A percentile compares a stretch with the other conserved stretches of the same genome.
Evolutionary conservation across 2,329 filamentous ascomycete species (phyloP).

Genomic region (Trichophyton benhamiae): DNA sequence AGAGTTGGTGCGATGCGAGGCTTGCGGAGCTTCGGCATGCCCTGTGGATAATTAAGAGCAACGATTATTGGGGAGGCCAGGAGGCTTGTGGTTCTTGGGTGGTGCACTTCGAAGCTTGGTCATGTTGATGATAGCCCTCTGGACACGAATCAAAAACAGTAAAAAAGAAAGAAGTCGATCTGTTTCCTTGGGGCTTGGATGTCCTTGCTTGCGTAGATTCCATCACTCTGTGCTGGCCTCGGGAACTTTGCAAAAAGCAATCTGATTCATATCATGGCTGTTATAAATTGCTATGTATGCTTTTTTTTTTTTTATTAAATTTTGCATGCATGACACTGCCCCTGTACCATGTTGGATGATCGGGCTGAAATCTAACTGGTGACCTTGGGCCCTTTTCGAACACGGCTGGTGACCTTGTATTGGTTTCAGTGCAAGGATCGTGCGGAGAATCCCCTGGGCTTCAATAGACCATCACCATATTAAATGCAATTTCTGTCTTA

Average conservation of each 20-base stretch:
- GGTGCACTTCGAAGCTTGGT: constrained; percentile 1
- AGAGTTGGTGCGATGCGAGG: neutral
- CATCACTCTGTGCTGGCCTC: neutral
- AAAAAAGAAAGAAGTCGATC: neutral
- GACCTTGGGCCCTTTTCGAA: neutral
- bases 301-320: neutral
- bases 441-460: constrained; percentile 1
- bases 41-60: neutral
- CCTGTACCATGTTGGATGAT: constrained; percentile 5
- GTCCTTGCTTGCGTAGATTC: neutral
- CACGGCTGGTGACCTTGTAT: constrained; percentile 5
- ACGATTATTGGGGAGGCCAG: neutral
- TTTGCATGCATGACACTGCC: constrained; percentile 4
- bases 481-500: neutral
- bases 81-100: neutral
- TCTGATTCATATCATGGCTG: neutral
- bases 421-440: neutral
- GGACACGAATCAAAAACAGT: neutral
- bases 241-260: neutral
- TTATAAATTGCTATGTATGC: neutral
- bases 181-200: neutral
- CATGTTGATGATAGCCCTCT: neutral
- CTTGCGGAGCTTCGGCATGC: constrained; percentile 2
- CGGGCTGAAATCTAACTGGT: constrained; percentile 5
- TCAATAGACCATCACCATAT: neutral